phyloP scores from a whole-genome alignment of 2,329 filamentous ascomycete species.

The Aspergillus flavus region DNA sequence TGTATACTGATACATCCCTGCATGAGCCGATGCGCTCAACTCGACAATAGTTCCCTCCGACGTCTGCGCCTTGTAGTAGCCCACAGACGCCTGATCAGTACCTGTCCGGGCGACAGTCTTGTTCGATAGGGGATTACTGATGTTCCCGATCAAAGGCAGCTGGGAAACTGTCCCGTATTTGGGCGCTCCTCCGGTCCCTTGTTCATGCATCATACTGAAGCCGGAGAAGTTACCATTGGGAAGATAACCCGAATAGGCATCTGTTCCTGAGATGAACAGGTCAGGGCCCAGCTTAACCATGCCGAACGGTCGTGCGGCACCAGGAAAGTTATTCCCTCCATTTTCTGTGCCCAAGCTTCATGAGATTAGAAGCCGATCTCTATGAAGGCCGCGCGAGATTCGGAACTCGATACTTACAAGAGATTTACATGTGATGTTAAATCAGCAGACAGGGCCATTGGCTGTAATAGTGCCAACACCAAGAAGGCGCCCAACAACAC shows the following conservation, averaged over 20 bases:
- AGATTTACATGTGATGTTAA: slow-evolving; percentile 31
- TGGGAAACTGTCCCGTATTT: slow-evolving; percentile 70
- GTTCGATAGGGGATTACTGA: slow-evolving; percentile 59
- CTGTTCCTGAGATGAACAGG: slow-evolving; percentile 35
- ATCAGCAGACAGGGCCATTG: slow-evolving; percentile 18
- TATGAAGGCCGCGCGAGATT: background rate
- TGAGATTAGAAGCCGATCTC: slow-evolving; percentile 9
- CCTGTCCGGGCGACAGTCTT: slow-evolving; percentile 58
- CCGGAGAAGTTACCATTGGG: slow-evolving; percentile 57
- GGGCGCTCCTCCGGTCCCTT: slow-evolving; percentile 68
- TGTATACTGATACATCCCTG: slow-evolving; percentile 59
- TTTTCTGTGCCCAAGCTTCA: slow-evolving; percentile 32
- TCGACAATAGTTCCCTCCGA: slow-evolving; percentile 60
- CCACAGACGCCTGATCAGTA: slow-evolving; percentile 58
- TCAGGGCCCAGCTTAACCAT: slow-evolving; percentile 50
- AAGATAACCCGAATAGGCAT: slow-evolving; percentile 47
- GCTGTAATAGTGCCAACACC: slow-evolving; percentile 18
- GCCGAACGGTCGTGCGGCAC: slow-evolving; percentile 44
- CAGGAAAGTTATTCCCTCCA: slow-evolving; percentile 49
- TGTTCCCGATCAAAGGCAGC: slow-evolving; percentile 55
- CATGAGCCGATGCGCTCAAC: slow-evolving; percentile 57
- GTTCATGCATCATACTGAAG: slow-evolving; percentile 67
- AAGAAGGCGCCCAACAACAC: slow-evolving; percentile 12
- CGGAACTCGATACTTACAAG: slow-evolving; percentile 25
- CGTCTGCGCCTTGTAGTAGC: slow-evolving; percentile 62